Conservation (phyloP, 2,329 filamentous ascomycete species). For the Arachnopeziza araneosa region DNA sequence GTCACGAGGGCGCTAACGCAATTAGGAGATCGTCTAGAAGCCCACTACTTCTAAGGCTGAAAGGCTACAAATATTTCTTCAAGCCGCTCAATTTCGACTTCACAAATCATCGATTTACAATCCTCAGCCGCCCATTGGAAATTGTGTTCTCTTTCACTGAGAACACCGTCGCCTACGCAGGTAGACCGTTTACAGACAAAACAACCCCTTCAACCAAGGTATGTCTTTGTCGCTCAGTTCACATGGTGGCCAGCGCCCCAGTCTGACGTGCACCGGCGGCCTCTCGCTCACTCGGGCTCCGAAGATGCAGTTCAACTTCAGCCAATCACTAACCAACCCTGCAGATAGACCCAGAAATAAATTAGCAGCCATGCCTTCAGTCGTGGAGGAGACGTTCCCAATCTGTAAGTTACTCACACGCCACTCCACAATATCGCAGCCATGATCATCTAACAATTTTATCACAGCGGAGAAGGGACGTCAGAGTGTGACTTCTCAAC, state of each 20-base stretch:
- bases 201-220: background rate
- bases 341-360: background rate
- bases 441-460: background rate
- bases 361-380: background rate
- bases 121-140: background rate
- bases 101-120: background rate
- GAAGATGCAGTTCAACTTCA: background rate
- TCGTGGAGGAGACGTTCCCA: background rate
- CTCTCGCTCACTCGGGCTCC: background rate
- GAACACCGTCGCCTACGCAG: background rate
- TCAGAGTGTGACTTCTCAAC: background rate
- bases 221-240: background rate
- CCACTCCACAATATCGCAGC: background rate
- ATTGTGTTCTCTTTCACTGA: background rate
- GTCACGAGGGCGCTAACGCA: background rate
- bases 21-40: background rate
- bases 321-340: background rate
- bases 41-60: background rate
- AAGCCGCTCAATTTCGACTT: background rate
- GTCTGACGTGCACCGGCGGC: background rate
- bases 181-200: background rate
- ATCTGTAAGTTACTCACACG: background rate
- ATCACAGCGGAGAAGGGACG: background rate
- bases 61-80: background rate
- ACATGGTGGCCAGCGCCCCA: background rate